Conservation (phyloP, 306 rosid species). For the Macrotyloma uniflorum region DNA sequence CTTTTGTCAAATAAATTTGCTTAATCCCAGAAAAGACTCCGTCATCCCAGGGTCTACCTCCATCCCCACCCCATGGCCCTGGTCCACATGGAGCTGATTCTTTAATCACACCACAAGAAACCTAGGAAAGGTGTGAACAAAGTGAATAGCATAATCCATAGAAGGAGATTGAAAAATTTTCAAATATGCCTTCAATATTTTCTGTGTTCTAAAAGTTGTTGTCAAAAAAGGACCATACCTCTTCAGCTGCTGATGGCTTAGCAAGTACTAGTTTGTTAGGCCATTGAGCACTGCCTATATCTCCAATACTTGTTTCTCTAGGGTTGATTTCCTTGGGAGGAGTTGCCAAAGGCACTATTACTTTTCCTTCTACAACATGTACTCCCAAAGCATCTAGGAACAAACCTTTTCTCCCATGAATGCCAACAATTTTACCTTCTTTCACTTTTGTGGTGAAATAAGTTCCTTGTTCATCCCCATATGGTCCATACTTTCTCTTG, state of each 20-base stretch:
- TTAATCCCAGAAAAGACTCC: constrained; percentile 85
- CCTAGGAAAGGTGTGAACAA: constrained; percentile 40
- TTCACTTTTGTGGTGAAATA: constrained; percentile 62
- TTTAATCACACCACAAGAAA: constrained; percentile 66
- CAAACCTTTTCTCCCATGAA: constrained; percentile 88
- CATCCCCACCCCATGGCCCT: constrained; percentile 99
- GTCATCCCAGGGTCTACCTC: constrained; percentile 92
- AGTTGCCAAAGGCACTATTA: constrained; percentile 45
- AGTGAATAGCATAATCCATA: neutral
- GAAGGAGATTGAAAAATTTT: neutral
- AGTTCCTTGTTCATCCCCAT: constrained; percentile 87
- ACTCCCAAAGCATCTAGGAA: constrained; percentile 90
- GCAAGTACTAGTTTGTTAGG: constrained; percentile 58
- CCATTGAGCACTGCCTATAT: constrained; percentile 60
- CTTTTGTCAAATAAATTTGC: constrained; percentile 80
- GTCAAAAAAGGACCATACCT: constrained; percentile 47
- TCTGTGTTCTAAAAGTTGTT: neutral
- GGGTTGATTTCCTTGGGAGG: constrained; percentile 47
- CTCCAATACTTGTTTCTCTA: constrained; percentile 48
- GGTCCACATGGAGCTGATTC: constrained; percentile 92
- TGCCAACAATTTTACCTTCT: constrained; percentile 85
- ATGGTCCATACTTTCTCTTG: constrained; percentile 73
- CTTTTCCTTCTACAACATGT: constrained; percentile 68
- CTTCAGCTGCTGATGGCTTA: constrained; percentile 62
- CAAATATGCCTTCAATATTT: neutral